Evolutionary conservation across 1,139 yeast genomes (phyloP).

Genomic region (Candida sp.): DNA sequence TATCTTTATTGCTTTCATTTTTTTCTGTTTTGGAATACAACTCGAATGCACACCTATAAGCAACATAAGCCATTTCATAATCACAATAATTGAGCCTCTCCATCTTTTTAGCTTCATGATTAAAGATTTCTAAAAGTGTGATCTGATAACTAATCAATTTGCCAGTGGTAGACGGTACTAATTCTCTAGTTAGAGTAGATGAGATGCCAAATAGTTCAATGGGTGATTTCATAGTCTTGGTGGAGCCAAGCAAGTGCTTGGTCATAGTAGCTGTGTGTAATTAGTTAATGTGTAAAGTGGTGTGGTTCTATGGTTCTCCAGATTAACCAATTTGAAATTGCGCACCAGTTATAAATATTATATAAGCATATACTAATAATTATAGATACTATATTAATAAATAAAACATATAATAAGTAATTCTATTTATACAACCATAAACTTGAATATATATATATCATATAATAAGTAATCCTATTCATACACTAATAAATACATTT

Average conservation of each 20-base stretch:
- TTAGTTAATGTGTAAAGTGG: too few species aligned
- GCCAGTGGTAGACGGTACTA: constrained; percentile 5
- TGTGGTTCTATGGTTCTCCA: too few species aligned
- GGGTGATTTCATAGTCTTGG: neutral
- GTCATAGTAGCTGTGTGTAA: neutral
- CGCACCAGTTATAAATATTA: too few species aligned
- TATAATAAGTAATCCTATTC: too few species aligned
- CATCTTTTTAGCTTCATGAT: constrained; percentile 25
- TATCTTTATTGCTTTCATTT: constrained; percentile 14
- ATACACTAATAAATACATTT: too few species aligned
- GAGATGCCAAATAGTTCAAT: constrained; percentile 1
- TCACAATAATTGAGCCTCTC: constrained; percentile 34
- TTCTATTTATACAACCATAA: too few species aligned
- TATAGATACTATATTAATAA: too few species aligned
- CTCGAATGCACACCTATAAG: constrained; percentile 15
- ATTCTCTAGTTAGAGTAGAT: neutral
- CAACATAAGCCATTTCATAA: constrained; percentile 32
- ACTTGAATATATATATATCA: too few species aligned
- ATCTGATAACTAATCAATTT: constrained; percentile 24
- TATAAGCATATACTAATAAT: too few species aligned
- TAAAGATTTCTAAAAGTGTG: constrained; percentile 32
- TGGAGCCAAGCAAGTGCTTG: constrained; percentile 2
- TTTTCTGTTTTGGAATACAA: constrained; percentile 14
- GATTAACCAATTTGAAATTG: too few species aligned
- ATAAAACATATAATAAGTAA: too few species aligned